Percentiles rank a stretch among this genome's conserved stretches.
phyloP scores from a whole-genome alignment of 192 early-diverging fungal genomes.

The Entomortierella parvispora region DNA sequence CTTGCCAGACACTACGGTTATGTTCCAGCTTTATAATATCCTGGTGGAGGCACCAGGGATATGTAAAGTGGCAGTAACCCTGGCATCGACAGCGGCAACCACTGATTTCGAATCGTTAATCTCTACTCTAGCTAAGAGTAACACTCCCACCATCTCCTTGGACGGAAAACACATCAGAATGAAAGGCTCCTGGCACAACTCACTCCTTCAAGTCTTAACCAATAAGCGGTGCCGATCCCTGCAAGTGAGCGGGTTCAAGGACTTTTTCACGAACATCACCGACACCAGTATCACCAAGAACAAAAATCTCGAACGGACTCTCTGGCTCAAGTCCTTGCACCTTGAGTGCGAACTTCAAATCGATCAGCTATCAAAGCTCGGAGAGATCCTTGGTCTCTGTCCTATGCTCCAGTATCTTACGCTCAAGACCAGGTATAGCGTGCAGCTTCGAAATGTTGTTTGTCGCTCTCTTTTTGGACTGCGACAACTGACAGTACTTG shows the following conservation, averaged over 20 bases:
- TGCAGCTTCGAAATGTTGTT: background rate
- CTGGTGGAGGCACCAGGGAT: too few relatives aligned
- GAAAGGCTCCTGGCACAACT: background rate
- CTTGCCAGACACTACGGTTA: too few relatives aligned
- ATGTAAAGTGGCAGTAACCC: too few relatives aligned
- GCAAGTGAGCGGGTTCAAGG: background rate
- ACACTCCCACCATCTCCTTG: background rate
- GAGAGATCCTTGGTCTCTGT: background rate
- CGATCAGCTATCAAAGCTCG: background rate
- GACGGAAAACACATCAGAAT: background rate
- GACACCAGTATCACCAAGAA: too few relatives aligned
- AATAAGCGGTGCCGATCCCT: slow-evolving; percentile 5
- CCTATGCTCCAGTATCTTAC: background rate
- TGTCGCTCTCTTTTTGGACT: background rate
- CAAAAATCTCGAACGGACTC: background rate
- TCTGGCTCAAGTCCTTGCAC: slow-evolving; percentile 1
- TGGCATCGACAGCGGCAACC: too few relatives aligned
- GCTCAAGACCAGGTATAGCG: background rate
- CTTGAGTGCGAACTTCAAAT: background rate
- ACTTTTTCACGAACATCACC: slow-evolving; percentile 1
- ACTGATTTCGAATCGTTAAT: too few relatives aligned
- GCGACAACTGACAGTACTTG: background rate
- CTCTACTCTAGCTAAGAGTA: too few relatives aligned
- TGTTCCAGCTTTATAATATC: too few relatives aligned
- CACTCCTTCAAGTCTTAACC: background rate